A percentile compares a stretch with the other conserved stretches of the same genome.
Conservation (phyloP, 2,329 filamentous ascomycete genomes). For the Aspergillus versicolor region DNA sequence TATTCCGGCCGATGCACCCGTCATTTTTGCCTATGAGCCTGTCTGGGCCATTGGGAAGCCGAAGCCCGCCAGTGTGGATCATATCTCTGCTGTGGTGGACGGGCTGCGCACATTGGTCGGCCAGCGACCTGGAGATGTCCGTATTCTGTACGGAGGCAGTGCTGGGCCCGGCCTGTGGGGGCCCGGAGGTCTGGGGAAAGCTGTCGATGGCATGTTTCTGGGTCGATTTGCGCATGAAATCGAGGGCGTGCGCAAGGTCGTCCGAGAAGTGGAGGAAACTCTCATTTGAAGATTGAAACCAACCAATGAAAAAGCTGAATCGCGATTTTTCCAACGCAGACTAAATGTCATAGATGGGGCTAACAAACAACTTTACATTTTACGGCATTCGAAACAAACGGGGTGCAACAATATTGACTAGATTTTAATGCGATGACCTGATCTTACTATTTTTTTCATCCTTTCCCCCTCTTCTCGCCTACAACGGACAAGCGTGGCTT, state of each 20-base stretch:
- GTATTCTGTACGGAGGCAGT: conserved; percentile 79
- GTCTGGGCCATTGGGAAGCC: conserved; percentile 83
- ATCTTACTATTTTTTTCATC: background rate
- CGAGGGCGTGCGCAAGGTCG: conserved; percentile 67
- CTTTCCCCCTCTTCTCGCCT: background rate
- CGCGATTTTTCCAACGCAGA: background rate
- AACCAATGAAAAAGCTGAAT: background rate
- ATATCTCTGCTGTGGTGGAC: conserved; percentile 70
- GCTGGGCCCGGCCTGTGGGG: conserved; percentile 75
- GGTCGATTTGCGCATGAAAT: conserved; percentile 80
- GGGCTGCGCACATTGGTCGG: conserved; percentile 59
- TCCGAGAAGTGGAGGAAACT: conserved; percentile 64
- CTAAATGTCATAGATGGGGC: background rate
- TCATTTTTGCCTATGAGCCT: conserved; percentile 82
- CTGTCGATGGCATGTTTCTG: conserved; percentile 77
- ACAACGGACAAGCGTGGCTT: background rate
- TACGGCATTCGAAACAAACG: background rate
- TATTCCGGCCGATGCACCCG: conserved; percentile 62
- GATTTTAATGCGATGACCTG: conserved; percentile 2
- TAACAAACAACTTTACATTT: background rate
- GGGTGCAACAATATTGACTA: background rate
- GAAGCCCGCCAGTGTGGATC: conserved; percentile 68
- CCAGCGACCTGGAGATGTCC: conserved; percentile 56
- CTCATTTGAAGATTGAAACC: conserved; percentile 17
- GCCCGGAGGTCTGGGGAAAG: conserved; percentile 56